Evolutionary conservation across 192 early-diverging fungal genomes (phyloP), one percentile per base, ranked within the genome.

Genomic region (Blastocladiella britannica): DNA sequence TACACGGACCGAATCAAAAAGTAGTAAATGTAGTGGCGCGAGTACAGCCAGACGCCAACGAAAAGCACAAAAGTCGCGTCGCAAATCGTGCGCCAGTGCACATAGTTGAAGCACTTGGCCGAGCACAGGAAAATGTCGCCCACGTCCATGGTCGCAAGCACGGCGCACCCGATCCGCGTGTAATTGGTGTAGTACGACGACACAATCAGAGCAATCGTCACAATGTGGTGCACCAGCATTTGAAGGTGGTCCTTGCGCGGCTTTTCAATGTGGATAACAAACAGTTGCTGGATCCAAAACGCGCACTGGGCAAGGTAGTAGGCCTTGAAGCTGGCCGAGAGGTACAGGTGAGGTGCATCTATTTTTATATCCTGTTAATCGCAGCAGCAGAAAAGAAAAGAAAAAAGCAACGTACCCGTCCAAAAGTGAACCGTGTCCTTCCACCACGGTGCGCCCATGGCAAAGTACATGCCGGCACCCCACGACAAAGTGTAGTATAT

Each of bases 21-120:
- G n/a, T 78, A 66, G 63, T 78, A 86, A 27, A 85, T 53, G 58
- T 70, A 69, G 56, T 90, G 87, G 26, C 84, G 80, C 0, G 85
- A 88, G 22, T 76, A 59, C n/a, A 83, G 58, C 87, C 87, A 90
- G 1, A 78, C 73, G 5, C 83, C 25, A 23, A 78, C 77, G 60
- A 90, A 90, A 12, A 82, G 30, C 28, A 75, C 84, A 71, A 90
- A 90, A 20, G 77, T 62, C 15, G 78, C 56, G 65, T 87, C 78
- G 60, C 82, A 86, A 7, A 82, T 53, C 2, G 70, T 69, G 25
- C 69, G 65, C 57, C 72, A 72, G 28, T 70, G 70, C 27, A 81
- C 55, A 61, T 90, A 90, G 63, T 82, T 86, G 58, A 90, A 65
- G 56, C 85, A 75, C 69, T 90, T 90, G 65, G 87, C 84, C n/a